These are phyloP conservation scores for Tubosaeta sp. DNA, from an alignment of 768 basidiomycete species.

Conservation along the genomic window DNA sequence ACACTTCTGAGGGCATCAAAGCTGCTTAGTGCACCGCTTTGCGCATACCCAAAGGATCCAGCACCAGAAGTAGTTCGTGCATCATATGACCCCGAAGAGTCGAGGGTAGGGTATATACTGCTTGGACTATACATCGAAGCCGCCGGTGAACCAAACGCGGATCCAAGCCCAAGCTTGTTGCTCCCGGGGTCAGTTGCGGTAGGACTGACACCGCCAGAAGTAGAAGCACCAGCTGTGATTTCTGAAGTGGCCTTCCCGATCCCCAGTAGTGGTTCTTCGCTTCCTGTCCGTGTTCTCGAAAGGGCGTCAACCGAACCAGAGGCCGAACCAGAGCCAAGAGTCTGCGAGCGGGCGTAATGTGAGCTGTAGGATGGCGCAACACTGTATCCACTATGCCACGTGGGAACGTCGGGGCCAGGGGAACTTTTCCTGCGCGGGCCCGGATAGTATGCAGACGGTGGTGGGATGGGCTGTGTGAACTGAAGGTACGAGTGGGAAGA, in stretches of 20 bases:
- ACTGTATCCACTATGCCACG: conserved; percentile 25
- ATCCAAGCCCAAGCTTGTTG: conserved; percentile 20
- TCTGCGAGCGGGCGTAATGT: conserved; percentile 27
- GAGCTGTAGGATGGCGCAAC: conserved; percentile 25
- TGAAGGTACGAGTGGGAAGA: conserved; percentile 2
- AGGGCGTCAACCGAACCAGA: conserved; percentile 27
- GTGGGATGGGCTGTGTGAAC: conserved; percentile 13
- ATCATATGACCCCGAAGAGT: conserved; percentile 19
- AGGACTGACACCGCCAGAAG: conserved; percentile 6
- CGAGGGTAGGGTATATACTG: conserved; percentile 3
- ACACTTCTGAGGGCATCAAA: conserved; percentile 27
- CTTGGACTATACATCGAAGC: conserved; percentile 20
- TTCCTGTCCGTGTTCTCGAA: conserved; percentile 25
- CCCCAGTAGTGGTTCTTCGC: conserved; percentile 27
- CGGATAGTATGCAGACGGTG: conserved; percentile 25
- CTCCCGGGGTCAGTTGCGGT: conserved; percentile 5
- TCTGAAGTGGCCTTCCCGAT: conserved; percentile 13
- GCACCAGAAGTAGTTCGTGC: conserved; percentile 19
- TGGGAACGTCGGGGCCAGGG: conserved; percentile 25
- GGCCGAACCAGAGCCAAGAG: conserved; percentile 23
- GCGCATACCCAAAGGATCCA: conserved; percentile 20
- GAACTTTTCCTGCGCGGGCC: conserved; percentile 19
- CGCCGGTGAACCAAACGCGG: conserved; percentile 28
- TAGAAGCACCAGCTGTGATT: not conserved
- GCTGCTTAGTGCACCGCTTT: conserved; percentile 25